phyloP scores from a whole-genome alignment of 495 filamentous ascomycete genomes.

The Aspergillus nanangensis region DNA sequence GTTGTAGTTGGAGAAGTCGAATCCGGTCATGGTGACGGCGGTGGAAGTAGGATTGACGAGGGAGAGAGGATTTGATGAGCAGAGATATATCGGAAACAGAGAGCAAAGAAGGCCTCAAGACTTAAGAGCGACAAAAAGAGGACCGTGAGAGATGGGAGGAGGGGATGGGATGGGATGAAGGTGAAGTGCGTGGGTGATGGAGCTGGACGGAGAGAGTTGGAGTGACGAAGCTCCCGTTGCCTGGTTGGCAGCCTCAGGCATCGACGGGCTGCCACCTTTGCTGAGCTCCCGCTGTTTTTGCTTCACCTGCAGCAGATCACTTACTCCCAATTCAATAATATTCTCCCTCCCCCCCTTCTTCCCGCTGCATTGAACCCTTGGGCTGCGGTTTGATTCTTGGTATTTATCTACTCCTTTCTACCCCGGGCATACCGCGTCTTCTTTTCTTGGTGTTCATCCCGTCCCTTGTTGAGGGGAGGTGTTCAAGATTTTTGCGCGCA shows the following conservation, averaged over 20 bases:
- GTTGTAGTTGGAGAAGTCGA: slow-evolving; percentile 99
- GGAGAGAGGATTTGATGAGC: neutral
- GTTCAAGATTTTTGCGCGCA: slow-evolving; percentile 39
- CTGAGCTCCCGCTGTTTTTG: slow-evolving; percentile 28
- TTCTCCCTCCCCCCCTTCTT: slow-evolving; percentile 7
- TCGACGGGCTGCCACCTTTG: slow-evolving; percentile 9
- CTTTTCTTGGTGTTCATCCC: slow-evolving; percentile 7
- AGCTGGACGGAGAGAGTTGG: slow-evolving; percentile 23
- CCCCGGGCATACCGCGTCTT: slow-evolving; percentile 3
- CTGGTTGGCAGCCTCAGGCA: slow-evolving; percentile 36
- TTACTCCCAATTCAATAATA: too few relatives aligned
- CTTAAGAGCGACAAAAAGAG: neutral
- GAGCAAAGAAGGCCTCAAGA: neutral
- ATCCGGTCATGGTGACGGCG: slow-evolving; percentile 78
- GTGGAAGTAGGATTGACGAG: slow-evolving; percentile 5
- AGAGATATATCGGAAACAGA: neutral
- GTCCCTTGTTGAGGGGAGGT: slow-evolving; percentile 23
- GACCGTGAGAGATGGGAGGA: neutral
- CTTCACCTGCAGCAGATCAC: neutral
- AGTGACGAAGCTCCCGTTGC: slow-evolving; percentile 45
- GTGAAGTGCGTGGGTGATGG: slow-evolving; percentile 20
- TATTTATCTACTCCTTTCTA: neutral
- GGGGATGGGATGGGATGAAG: slow-evolving; percentile 9
- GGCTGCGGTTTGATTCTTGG: neutral
- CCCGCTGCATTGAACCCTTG: neutral